Conservation (phyloP, 352 stramenopile species). For the Phytophthora vignae region DNA sequence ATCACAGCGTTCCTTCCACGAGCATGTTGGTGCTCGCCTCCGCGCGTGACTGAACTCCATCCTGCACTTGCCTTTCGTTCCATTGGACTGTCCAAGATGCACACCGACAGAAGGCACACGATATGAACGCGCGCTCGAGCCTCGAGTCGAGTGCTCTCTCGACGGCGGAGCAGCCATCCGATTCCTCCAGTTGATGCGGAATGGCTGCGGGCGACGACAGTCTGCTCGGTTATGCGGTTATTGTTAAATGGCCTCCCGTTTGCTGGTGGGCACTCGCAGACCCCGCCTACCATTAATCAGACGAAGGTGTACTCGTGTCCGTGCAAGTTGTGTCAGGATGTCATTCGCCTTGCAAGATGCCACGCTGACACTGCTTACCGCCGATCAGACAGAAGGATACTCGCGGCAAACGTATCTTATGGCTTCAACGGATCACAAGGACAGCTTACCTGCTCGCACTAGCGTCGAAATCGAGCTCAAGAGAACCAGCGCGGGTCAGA, state of each 20-base stretch:
- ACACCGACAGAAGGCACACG: conserved; percentile 3
- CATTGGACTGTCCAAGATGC: not conserved
- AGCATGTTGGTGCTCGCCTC: not conserved
- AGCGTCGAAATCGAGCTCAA: not conserved
- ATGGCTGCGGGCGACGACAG: not conserved
- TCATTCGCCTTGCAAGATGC: too few relatives aligned
- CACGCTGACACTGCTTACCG: not conserved
- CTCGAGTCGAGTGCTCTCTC: not conserved
- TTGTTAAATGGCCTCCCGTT: not conserved
- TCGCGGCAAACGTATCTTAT: conserved; percentile 14
- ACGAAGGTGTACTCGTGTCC: too few relatives aligned
- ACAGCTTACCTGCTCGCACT: not conserved
- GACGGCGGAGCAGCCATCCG: not conserved
- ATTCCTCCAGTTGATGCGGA: not conserved
- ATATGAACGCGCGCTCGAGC: not conserved
- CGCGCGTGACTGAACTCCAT: conserved; percentile 27
- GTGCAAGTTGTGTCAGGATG: not conserved
- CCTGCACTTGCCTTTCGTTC: not conserved
- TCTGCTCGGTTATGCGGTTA: too few relatives aligned
- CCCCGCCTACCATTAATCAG: too few relatives aligned
- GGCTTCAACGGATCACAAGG: conserved; percentile 6
- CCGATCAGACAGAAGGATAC: conserved; percentile 9
- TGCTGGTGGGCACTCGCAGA: not conserved
- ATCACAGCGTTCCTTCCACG: conserved; percentile 8
- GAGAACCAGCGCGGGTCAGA: not conserved